Evolutionary conservation across 2,329 filamentous ascomycete genomes (phyloP), one percentile per base, ranked within the genome.

Genomic region (Monosporascus sp.): DNA sequence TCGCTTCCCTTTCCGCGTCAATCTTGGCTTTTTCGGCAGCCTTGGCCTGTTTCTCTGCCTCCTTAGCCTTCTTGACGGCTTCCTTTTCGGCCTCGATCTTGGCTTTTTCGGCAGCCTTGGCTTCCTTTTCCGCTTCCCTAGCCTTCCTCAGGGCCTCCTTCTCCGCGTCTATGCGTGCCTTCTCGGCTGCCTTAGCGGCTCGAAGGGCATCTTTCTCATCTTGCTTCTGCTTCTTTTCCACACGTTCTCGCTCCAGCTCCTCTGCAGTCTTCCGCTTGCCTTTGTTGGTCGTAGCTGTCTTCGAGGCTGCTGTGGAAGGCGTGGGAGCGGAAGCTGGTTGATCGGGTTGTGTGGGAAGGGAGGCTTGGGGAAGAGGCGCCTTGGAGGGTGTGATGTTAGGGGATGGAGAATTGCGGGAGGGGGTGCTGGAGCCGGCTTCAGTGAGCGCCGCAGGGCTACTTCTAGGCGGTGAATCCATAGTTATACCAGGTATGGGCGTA

Each of bases 171-270:
- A 34, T 34, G 38, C 62, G 58, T 0, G 38, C 80, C 20, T 77
- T 73, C 60, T 77, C 76, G 52, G 74, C 74, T 43, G 75, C 71
- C 53, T 71, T 52, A 11, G 41, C n/a, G 67, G 2, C 66, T 48
- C 48, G 66, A 68, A 44, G 70, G 62, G 45, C 71, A 63, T 51
- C 68, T 61, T 44, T 63, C 56, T 60, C 61, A 5, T 81, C 79
- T 62, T 77, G 79, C 59, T 79, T 75, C 31, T 70, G 70, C 60
- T 72, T 76, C 64, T 79, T 80, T 55, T 73, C 73, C 16, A 73
- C 72, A 11, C 69, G 70, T 56, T 78, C 75, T 46, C 73, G 69
- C 36, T 65, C 68, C 41, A 68, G 70, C 40, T 72, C 69, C 0
- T 70, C 73, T 54, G 59, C 54, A 27, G 67, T 67, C 57, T 70